These are phyloP conservation scores for Eutrema salsugineum DNA, from an alignment of 441 rosid species.

Conservation along the genomic window DNA sequence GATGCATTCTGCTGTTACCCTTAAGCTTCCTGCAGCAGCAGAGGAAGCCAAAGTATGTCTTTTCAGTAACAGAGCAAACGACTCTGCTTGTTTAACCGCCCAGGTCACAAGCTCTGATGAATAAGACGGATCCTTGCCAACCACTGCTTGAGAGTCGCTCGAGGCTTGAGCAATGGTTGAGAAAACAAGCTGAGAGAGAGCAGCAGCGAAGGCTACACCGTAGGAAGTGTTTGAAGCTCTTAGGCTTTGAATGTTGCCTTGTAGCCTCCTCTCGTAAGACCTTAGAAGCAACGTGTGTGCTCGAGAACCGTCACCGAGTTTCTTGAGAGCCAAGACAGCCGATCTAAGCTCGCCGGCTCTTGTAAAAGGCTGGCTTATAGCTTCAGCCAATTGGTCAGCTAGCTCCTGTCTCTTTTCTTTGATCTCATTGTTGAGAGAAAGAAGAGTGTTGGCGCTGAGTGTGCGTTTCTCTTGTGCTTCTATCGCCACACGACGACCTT, in stretches of 20 bases:
- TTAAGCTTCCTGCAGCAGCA: slow-evolving; percentile 74
- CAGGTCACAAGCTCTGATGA: slow-evolving; percentile 94
- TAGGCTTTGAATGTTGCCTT: slow-evolving; percentile 51
- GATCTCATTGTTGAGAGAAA: slow-evolving; percentile 48
- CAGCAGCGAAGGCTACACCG: slow-evolving; percentile 65
- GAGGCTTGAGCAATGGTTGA: slow-evolving; percentile 89
- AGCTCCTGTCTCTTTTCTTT: slow-evolving; percentile 61
- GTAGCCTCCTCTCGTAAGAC: slow-evolving; percentile 51
- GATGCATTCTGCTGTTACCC: slow-evolving; percentile 77
- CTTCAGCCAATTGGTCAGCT: slow-evolving; percentile 74
- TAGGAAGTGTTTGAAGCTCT: slow-evolving; percentile 53
- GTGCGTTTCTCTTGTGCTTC: slow-evolving; percentile 45
- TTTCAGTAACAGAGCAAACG: slow-evolving; percentile 59
- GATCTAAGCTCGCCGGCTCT: slow-evolving; percentile 71
- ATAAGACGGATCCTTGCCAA: slow-evolving; percentile 78
- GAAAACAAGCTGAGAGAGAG: slow-evolving; percentile 79
- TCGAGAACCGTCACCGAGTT: slow-evolving; percentile 81
- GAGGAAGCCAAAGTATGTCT: slow-evolving; percentile 72
- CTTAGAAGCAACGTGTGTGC: slow-evolving; percentile 81
- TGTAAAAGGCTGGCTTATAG: slow-evolving; percentile 67
- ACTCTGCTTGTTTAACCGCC: slow-evolving; percentile 82
- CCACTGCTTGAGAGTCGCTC: slow-evolving; percentile 74
- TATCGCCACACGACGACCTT: slow-evolving; percentile 53
- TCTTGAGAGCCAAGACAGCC: slow-evolving; percentile 70
- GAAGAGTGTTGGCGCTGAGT: slow-evolving; percentile 38